Percentiles rank a stretch among this genome's conserved stretches.
These are phyloP conservation scores for Solanum chmielewskii DNA, from an alignment of 257 asterid species.

Conservation along the genomic window DNA sequence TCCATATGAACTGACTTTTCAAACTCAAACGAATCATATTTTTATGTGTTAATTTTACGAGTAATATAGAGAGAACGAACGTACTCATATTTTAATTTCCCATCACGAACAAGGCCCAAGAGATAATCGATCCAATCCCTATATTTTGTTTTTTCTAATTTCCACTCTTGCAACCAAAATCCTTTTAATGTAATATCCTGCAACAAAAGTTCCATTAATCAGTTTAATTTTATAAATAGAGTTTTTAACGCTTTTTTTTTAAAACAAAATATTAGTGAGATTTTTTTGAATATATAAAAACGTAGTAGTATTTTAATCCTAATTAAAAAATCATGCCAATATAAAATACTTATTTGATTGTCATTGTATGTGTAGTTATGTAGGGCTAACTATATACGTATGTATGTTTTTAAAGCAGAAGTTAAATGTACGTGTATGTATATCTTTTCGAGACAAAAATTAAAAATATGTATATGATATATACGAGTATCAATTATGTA, in stretches of 20 bases:
- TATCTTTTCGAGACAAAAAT: background rate
- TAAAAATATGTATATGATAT: background rate
- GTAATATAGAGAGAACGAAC: constrained; percentile 2
- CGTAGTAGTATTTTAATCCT: background rate
- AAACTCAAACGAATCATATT: background rate
- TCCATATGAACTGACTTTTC: fast-evolving
- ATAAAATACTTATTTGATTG: background rate
- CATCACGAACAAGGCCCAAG: constrained; percentile 40
- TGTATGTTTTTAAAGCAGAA: background rate
- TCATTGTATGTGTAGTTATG: background rate
- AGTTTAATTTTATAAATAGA: background rate
- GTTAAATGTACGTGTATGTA: background rate
- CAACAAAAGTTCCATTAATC: background rate
- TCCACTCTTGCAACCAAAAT: constrained; percentile 79
- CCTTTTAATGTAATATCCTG: constrained; percentile 85
- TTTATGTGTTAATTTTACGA: background rate
- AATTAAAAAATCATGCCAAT: background rate
- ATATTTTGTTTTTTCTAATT: constrained; percentile 45
- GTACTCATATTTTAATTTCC: constrained; percentile 74
- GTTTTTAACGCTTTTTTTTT: background rate
- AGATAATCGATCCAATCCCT: constrained; percentile 67
- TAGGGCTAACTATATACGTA: background rate
- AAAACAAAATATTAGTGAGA: background rate
- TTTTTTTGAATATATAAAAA: background rate
- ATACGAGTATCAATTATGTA: background rate